Conservation (phyloP, 495 filamentous ascomycete genomes). For the Talaromyces adpressus region DNA sequence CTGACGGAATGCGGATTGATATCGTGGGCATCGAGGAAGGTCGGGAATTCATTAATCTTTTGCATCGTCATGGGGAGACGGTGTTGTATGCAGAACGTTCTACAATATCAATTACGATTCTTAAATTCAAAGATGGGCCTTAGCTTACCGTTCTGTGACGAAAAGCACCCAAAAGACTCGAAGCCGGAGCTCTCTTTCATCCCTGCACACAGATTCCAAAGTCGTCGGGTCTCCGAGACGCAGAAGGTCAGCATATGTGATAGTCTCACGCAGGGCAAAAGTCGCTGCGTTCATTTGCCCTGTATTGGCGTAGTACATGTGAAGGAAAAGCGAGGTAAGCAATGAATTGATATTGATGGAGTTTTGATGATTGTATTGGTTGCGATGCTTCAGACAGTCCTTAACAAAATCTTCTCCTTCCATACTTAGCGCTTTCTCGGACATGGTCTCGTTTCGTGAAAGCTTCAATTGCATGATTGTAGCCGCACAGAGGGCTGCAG, state of each 20-base stretch:
- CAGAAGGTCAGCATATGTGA: slow-evolving; percentile 14
- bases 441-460: neutral
- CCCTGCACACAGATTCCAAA: neutral
- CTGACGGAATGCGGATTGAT: slow-evolving; percentile 6
- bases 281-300: slow-evolving; percentile 14
- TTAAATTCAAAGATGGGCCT: neutral
- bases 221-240: slow-evolving; percentile 9
- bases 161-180: slow-evolving; percentile 15
- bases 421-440: neutral
- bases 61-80: slow-evolving; percentile 13
- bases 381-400: slow-evolving; percentile 13
- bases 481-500: slow-evolving; percentile 14
- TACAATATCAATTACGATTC: neutral
- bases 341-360: slow-evolving; percentile 8
- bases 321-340: slow-evolving; percentile 13
- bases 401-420: slow-evolving; percentile 14
- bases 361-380: slow-evolving; percentile 7
- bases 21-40: slow-evolving; percentile 3
- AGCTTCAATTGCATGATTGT: slow-evolving; percentile 14
- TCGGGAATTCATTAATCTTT: slow-evolving; percentile 11
- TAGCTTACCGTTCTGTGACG: slow-evolving; percentile 14
- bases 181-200: slow-evolving; percentile 12
- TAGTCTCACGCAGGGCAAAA: slow-evolving; percentile 13
- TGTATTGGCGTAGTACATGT: slow-evolving; percentile 17
- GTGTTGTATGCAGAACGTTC: slow-evolving; percentile 18